These are phyloP conservation scores for Acacia pycnantha DNA, from an alignment of 331 rosid genomes.

Conservation along the genomic window DNA sequence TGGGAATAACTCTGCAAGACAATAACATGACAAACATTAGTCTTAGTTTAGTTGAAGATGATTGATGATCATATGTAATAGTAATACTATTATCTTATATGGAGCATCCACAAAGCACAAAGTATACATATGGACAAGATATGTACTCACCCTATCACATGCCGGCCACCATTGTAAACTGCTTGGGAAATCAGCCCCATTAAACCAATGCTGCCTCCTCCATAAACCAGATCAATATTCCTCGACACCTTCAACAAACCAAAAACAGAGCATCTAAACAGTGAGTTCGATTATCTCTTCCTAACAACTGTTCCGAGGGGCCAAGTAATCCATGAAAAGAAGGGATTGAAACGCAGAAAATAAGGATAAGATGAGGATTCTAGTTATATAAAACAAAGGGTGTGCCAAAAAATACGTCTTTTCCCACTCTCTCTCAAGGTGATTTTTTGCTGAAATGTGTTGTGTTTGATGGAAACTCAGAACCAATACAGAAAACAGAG, in stretches of 20 bases:
- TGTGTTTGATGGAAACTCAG: not conserved
- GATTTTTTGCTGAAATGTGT: not conserved
- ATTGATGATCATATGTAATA: not conserved
- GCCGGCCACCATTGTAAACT: slow-evolving; percentile 87
- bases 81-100: not conserved
- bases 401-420: not conserved
- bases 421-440: not conserved
- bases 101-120: not conserved
- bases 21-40: slow-evolving; percentile 45
- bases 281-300: not conserved
- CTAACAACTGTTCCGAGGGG: not conserved
- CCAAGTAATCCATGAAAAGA: not conserved
- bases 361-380: not conserved
- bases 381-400: not conserved
- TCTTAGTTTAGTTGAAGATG: slow-evolving; percentile 3
- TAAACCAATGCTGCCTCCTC: slow-evolving; percentile 98
- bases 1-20: slow-evolving; percentile 86
- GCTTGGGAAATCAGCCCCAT: slow-evolving; percentile 96
- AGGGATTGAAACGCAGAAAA: not conserved
- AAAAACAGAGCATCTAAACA: not conserved
- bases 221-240: slow-evolving; percentile 93
- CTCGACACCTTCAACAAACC: slow-evolving; percentile 64
- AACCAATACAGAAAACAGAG: slow-evolving; percentile 5
- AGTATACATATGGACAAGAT: not conserved
- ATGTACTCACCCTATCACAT: slow-evolving; percentile 79